Evolutionary conservation across 2,329 filamentous ascomycete species (phyloP).

Genomic region (Ophiostoma quercus): DNA sequence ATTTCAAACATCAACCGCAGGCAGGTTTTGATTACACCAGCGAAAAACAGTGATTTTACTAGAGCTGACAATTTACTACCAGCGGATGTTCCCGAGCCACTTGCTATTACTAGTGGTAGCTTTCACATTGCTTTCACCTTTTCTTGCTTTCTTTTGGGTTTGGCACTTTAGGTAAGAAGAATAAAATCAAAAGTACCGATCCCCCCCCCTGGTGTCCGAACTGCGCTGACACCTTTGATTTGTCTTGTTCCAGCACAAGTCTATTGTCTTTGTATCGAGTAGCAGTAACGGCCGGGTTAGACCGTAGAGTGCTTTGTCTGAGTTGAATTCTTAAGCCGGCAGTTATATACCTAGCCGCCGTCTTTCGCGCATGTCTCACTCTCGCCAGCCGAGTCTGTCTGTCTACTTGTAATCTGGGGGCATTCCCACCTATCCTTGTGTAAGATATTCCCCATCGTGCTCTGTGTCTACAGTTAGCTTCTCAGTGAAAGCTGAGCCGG

Average conservation of each 20-base stretch:
- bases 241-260: not conserved
- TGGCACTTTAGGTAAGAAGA: not conserved
- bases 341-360: not conserved
- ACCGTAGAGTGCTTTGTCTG: not conserved
- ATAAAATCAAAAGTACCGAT: too few species aligned
- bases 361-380: constrained; percentile 6
- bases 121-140: too few species aligned
- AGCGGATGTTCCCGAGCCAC: not conserved
- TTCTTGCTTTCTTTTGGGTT: not conserved
- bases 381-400: not conserved
- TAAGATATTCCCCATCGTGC: not conserved
- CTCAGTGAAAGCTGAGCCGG: not conserved
- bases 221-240: not conserved
- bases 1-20: not conserved
- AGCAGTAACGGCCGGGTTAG: not conserved
- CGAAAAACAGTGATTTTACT: not conserved
- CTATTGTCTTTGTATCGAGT: not conserved
- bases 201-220: too few species aligned
- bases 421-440: not conserved
- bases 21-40: not conserved
- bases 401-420: not conserved
- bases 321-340: not conserved
- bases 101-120: not conserved
- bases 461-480: not conserved
- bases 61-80: not conserved